These are phyloP conservation scores for Phaffomyces thermotolerans DNA, from an alignment of 805 yeast species.

Conservation along the genomic window DNA sequence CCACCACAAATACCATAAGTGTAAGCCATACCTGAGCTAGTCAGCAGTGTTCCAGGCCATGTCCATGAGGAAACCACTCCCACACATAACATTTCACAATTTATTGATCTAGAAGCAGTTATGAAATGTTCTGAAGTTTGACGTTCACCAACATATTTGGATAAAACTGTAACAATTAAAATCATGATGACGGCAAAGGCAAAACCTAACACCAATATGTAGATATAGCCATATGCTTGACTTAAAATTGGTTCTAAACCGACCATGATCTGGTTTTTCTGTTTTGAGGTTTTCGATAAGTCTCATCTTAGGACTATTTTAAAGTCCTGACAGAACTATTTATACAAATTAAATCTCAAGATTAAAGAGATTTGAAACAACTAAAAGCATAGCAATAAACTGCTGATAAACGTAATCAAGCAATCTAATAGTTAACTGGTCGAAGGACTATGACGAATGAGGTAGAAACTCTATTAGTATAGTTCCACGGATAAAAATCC, in stretches of 20 bases:
- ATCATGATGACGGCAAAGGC: constrained; percentile 36
- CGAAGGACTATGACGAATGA: too few species aligned
- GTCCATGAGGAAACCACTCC: constrained; percentile 38
- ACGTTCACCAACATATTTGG: constrained; percentile 29
- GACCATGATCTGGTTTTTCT: background rate
- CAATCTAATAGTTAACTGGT: too few species aligned
- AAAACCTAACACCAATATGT: constrained; percentile 24
- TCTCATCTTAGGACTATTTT: too few species aligned
- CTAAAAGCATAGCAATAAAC: too few species aligned
- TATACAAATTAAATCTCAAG: too few species aligned
- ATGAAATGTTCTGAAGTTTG: constrained; percentile 36
- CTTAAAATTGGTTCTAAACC: constrained; percentile 21
- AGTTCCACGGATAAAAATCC: too few species aligned
- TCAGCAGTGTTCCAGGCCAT: constrained; percentile 33
- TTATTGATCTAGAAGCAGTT: constrained; percentile 34
- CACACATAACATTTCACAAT: constrained; percentile 31
- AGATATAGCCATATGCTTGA: constrained; percentile 34
- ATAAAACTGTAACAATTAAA: constrained; percentile 26
- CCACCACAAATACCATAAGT: constrained; percentile 33
- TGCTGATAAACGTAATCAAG: too few species aligned
- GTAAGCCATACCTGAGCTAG: constrained; percentile 31
- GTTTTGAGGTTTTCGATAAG: too few species aligned
- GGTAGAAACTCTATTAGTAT: too few species aligned
- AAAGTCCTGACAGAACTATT: too few species aligned
- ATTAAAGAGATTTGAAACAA: too few species aligned